Conservation (phyloP, 441 rosid genomes). For the Dalechampia spathulata region DNA sequence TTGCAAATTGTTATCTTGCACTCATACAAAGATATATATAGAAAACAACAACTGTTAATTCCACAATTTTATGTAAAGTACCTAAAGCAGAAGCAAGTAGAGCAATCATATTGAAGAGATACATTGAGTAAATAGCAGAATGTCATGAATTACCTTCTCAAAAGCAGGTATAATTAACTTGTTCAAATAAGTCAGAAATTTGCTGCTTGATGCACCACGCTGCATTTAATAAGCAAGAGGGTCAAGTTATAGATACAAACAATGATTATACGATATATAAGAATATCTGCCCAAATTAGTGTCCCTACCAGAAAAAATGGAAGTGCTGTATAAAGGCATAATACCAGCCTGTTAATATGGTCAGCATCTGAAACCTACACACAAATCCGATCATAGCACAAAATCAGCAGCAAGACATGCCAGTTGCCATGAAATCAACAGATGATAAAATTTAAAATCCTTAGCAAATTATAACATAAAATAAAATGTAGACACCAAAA, state of each 20-base stretch:
- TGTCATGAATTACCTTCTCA: conserved; percentile 52
- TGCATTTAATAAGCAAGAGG: conserved; percentile 18
- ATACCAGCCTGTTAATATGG: conserved; percentile 89
- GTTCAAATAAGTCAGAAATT: conserved; percentile 78
- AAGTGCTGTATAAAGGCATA: conserved; percentile 87
- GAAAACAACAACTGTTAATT: background rate
- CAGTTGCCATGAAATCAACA: no score
- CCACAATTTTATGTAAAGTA: background rate
- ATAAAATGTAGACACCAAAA: background rate
- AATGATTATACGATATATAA: conserved; percentile 5
- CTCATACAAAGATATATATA: background rate
- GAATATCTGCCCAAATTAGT: background rate
- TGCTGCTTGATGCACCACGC: conserved; percentile 94
- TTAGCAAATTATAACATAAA: no score
- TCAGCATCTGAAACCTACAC: conserved; percentile 86
- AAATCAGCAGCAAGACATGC: no score
- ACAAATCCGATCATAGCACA: background rate
- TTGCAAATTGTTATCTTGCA: conserved; percentile 4
- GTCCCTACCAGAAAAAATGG: conserved; percentile 81
- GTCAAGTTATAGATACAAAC: background rate
- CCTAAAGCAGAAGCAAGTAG: background rate
- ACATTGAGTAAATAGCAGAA: background rate
- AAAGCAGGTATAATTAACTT: conserved; percentile 82
- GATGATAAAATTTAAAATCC: no score
- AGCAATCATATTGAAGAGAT: background rate